Base-by-base conservation (phyloP, 108 stramenopile genomes). In the Mediolabrus comicus region DNA sequence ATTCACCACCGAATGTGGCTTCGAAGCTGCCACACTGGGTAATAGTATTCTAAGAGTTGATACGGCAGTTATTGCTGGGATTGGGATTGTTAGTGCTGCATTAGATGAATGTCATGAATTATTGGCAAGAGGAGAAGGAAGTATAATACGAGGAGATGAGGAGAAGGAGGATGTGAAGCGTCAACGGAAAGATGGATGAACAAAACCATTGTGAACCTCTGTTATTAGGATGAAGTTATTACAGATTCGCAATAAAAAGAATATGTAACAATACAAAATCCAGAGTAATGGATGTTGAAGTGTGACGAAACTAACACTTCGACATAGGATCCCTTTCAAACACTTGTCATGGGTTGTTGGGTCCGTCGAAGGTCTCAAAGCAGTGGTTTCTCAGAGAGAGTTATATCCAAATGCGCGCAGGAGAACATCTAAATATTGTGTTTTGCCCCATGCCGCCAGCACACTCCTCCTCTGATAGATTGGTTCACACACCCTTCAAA, bases 11-110 rank as follows among this genome's bases (percentile, higher is more conserved):
- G 83, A 67, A 17, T 63, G 78, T 30, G 75, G 75, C 29, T 83
- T 76, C 56, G 38, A 68, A 41, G 10, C 70, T 2, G 83, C 79
- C n/a, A 72, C 71, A 32, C 51, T 83, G 10, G 83, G 83, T 0
- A 49, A 56, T 1, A 75, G 78, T 16, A 80, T 83, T 41, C 49
- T 83, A 25, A 46, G 83, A 53, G 83, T 83, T 1, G 83, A 83
- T 36, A 72, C 75, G 13, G 83, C 83, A 3, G 79, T 80, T 2
- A 62, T 83, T 30, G 59, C 75, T 16, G 74, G 74, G 27, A 29
- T 83, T 17, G 79, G 71, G 24, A 63, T 83, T 46, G 75, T 77
- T 12, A 80, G 78, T 49, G 75, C 79, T 36, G 69, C 79, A 8
- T 51, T 83, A 22, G 78, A 79, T 19, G 78, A 79, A 28, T 71